Conservation (phyloP, 257 asterid genomes). For the Przewalskia tangutica region DNA sequence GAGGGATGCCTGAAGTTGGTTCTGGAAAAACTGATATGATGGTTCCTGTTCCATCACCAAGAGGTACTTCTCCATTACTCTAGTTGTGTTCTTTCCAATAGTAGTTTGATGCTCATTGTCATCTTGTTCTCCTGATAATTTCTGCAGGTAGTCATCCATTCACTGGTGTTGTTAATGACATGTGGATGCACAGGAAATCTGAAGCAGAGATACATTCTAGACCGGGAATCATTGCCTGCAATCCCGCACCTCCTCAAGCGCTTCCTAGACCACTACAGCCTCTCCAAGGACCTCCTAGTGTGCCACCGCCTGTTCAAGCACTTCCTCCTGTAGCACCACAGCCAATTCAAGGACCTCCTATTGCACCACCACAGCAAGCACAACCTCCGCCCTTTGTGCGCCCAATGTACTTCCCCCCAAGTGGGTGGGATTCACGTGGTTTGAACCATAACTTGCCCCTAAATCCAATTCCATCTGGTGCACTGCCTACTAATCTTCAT, state of each 20-base stretch:
- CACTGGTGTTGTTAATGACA: conserved; percentile 23
- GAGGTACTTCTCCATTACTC: conserved; percentile 13
- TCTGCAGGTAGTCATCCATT: conserved; percentile 17
- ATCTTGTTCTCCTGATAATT: background rate
- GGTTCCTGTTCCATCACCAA: conserved; percentile 18
- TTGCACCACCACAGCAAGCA: conserved; percentile 46
- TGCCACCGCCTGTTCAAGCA: conserved; percentile 18
- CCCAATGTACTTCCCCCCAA: conserved; percentile 59
- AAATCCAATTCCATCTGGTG: conserved; percentile 35
- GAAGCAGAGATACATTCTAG: conserved; percentile 48
- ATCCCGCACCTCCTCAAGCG: conserved; percentile 33
- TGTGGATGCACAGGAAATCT: conserved; percentile 31
- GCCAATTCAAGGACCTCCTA: conserved; percentile 44
- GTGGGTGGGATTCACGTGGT: conserved; percentile 69
- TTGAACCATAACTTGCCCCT: conserved; percentile 37
- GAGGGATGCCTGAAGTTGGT: conserved; percentile 45
- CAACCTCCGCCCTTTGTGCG: conserved; percentile 42
- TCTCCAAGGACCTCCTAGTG: conserved; percentile 41
- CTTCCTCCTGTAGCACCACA: conserved; percentile 38
- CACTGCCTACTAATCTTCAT: conserved; percentile 35
- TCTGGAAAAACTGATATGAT: conserved; percentile 16
- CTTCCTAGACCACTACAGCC: conserved; percentile 48
- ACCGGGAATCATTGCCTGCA: conserved; percentile 32
- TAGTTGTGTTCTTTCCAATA: background rate
- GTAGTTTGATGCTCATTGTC: background rate